These are phyloP conservation scores for Rostrohypoxylon terebratum DNA, from an alignment of 495 filamentous ascomycete genomes.

Conservation along the genomic window DNA sequence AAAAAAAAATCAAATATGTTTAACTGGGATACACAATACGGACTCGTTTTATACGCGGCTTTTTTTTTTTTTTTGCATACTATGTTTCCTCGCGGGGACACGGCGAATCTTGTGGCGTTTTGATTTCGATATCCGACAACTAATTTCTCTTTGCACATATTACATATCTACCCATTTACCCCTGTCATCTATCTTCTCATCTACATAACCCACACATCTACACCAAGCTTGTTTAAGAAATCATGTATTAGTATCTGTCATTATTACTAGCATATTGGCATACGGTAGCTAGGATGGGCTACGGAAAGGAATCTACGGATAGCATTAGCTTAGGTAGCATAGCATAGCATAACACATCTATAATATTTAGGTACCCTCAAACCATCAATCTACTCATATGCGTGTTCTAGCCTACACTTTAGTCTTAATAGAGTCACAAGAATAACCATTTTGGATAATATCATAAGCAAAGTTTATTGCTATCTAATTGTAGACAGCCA, in stretches of 20 bases:
- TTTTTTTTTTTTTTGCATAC: slow-evolving; percentile 13
- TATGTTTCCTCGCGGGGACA: neutral
- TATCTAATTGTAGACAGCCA: neutral
- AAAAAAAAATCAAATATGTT: neutral
- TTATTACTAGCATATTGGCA: slow-evolving; percentile 20
- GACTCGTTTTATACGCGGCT: neutral
- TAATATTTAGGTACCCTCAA: neutral
- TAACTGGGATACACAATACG: neutral
- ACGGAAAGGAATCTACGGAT: neutral
- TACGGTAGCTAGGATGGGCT: slow-evolving; percentile 1
- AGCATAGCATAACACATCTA: slow-evolving; percentile 19
- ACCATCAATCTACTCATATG: neutral
- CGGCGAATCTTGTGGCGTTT: neutral
- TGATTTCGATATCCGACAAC: neutral
- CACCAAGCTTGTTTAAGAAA: neutral
- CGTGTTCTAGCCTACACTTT: neutral
- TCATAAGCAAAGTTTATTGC: neutral
- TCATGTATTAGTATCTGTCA: slow-evolving; percentile 16
- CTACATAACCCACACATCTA: neutral
- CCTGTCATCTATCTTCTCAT: neutral
- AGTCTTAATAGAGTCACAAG: neutral
- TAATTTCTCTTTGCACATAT: neutral
- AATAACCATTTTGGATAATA: neutral
- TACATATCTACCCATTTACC: neutral
- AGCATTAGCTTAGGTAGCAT: neutral